Base-by-base conservation (phyloP, 208 protist genomes). In the Trypanosoma caninum region DNA sequence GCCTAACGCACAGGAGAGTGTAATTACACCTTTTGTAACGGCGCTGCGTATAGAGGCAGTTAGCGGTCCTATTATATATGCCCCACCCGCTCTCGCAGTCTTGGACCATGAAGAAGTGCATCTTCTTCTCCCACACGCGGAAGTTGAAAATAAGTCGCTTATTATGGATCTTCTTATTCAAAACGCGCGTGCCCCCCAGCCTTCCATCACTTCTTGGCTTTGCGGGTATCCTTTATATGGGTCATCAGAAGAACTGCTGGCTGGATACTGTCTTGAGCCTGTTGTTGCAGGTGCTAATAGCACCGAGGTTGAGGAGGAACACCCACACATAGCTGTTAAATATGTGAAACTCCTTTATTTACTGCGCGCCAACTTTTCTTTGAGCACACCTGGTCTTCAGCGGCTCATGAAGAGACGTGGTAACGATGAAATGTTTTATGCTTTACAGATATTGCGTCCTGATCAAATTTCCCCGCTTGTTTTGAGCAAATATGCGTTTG, bases 401-500 rank as follows among this genome's bases (percentile, higher is more conserved):
- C 61, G 57, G 0, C 61, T 86, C 14, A 72, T 93, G 47, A 77
- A 78, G 48, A 40, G 56, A 9, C 42, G 59, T 45, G 75, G 78
- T 16, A 82, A 78, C 56, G 78, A 82, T 64, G 52, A 60, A 28
- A 72, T 94, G 34, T 92, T 92, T 63, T 64, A 84, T n/a, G 60
- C 66, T 30, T 65, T 92, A 38, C 78, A 84, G 62, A 59, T 67
- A 38, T 73, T 87, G 38, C 65, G 51, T 42, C 74, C 84, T 13
- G 65, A 74, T 55, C 54, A 59, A 14, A 82, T 74, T 61, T 60
- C 62, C 9, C 78, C 80, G 3, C 54, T 87, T 14, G 59, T 82
- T 38, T 73, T 91, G 37, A 92, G 76, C 70, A 94, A 94, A 69
- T 91, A 95, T 76, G 81, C 83, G 22, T 95, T 89, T 70, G 73